Percentiles rank a stretch among this genome's conserved stretches.
phyloP scores from a whole-genome alignment of 352 stramenopile genomes.

The Phytophthora pinifolia region DNA sequence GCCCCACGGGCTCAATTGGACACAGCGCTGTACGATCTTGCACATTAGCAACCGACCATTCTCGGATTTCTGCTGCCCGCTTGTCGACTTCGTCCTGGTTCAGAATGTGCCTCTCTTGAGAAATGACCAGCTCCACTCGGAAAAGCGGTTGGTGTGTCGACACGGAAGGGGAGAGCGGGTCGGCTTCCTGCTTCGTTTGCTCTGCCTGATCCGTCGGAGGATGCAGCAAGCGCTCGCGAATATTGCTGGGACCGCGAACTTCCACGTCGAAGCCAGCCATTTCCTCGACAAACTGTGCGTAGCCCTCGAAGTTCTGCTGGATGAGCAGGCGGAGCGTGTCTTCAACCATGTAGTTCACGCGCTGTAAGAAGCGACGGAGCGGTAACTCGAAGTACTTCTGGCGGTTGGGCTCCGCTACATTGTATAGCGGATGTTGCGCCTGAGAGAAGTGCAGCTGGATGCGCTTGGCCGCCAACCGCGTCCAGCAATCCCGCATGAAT shows the following conservation, averaged over 20 bases:
- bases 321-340: conserved; percentile 67
- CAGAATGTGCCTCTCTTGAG: conserved; percentile 44
- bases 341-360: conserved; percentile 85
- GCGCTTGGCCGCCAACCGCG: conserved; percentile 62
- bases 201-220: conserved; percentile 8
- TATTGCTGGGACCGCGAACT: conserved; percentile 48
- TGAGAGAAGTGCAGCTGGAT: conserved; percentile 69
- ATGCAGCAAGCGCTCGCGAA: conserved; percentile 28
- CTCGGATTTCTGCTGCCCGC: conserved; percentile 54
- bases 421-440: conserved; percentile 58
- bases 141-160: conserved; percentile 64
- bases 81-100: conserved; percentile 60
- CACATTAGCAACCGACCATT: conserved; percentile 58
- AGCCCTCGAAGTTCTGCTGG: conserved; percentile 66
- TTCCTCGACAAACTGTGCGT: conserved; percentile 65
- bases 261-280: conserved; percentile 65
- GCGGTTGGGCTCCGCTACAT: conserved; percentile 65
- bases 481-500: conserved; percentile 83
- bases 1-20: conserved; percentile 46
- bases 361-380: conserved; percentile 61
- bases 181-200: conserved; percentile 3
- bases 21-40: conserved; percentile 54
- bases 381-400: conserved; percentile 64
- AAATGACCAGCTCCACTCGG: conserved; percentile 73
- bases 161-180: background rate